Base-by-base conservation (phyloP, 2,329 filamentous ascomycete genomes). In the Aspergillus sp. region DNA sequence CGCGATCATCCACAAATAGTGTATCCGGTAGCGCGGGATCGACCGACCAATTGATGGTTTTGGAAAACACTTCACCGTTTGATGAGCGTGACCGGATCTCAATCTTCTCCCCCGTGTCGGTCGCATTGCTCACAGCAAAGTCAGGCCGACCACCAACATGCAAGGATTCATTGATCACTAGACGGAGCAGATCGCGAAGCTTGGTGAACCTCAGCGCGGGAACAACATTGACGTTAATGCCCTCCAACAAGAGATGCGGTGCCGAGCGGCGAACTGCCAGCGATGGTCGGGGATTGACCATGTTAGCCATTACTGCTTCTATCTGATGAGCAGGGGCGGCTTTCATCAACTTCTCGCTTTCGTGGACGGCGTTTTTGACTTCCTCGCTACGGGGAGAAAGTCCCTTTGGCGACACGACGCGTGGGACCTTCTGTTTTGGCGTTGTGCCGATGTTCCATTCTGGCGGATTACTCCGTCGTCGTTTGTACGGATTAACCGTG, bases 1-100 rank as follows among this genome's bases (percentile, higher is more conserved):
- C 86, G 65, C 85, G 82, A 69, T 89, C 86, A 67, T 89, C 86
- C 48, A 87, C 79, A 49, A 78, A 74, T 30, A 82, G 66, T 4
- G 74, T 76, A 38, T 82, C 79, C 2, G 80, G 80, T n/a, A 82
- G 74, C 25, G 74, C 74, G 17, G 74, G 65, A 50, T 81, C 77
- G n/a, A 82, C 79, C 43, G 74, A 77, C 80, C 80, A 82, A 55
- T 81, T 74, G 32, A 82, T 80, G 19, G 70, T 75, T 60, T 81
- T 80, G 17, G 72, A 75, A 38, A 73, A 76, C n/a, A 74, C 60
- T 56, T 78, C 68, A n/a, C 80, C 80, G 59, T 79, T 81, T 2
- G 78, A 79, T 15, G 76, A 78, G 56, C 76, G 70, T 5, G 77
- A 76, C 43, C 73, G 77, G 51, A 82, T 75, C 61, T 81, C 77